phyloP scores from a whole-genome alignment of 2,329 filamentous ascomycete species.

The Aureobasidium sp. region DNA sequence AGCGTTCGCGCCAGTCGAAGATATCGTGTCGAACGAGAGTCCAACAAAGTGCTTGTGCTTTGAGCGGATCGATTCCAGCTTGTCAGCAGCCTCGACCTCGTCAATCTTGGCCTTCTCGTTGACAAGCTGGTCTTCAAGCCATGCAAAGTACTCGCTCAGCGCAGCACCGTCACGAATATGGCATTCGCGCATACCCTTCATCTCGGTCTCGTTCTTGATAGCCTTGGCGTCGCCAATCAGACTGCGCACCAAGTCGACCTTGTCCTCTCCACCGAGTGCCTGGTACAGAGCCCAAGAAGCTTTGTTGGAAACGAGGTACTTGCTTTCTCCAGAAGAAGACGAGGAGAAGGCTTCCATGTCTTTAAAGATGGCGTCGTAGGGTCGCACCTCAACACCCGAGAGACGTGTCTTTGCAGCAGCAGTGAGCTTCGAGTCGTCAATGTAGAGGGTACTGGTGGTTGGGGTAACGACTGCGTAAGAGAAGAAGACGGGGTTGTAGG shows the following conservation, averaged over 20 bases:
- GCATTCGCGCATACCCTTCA: slow-evolving; percentile 87
- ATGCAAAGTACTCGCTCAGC: slow-evolving; percentile 86
- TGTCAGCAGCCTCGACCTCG: slow-evolving; percentile 86
- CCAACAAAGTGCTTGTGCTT: slow-evolving; percentile 71
- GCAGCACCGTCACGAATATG: slow-evolving; percentile 91
- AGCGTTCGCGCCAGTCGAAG: slow-evolving; percentile 83
- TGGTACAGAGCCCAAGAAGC: slow-evolving; percentile 89
- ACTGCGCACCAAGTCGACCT: slow-evolving; percentile 78
- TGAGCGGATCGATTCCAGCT: slow-evolving; percentile 67
- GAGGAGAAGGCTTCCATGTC: slow-evolving; percentile 60
- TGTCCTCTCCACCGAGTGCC: slow-evolving; percentile 73
- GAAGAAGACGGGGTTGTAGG: slow-evolving; percentile 97
- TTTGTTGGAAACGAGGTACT: slow-evolving; percentile 78
- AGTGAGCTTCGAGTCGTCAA: slow-evolving; percentile 70
- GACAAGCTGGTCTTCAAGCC: slow-evolving; percentile 83
- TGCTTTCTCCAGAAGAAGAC: slow-evolving; percentile 34
- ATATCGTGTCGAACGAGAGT: slow-evolving; percentile 91
- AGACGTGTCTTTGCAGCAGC: slow-evolving; percentile 62
- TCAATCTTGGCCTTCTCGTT: slow-evolving; percentile 66
- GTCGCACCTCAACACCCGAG: slow-evolving; percentile 61
- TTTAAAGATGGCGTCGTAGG: slow-evolving; percentile 72
- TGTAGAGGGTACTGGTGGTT: slow-evolving; percentile 66
- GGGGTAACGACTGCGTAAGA: slow-evolving; percentile 86
- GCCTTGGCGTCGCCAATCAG: slow-evolving; percentile 87
- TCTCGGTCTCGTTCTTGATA: slow-evolving; percentile 82